These are phyloP conservation scores for Miscanthus sacchariflorus DNA, from an alignment of 202 grass and related monocot species.

Conservation along the genomic window DNA sequence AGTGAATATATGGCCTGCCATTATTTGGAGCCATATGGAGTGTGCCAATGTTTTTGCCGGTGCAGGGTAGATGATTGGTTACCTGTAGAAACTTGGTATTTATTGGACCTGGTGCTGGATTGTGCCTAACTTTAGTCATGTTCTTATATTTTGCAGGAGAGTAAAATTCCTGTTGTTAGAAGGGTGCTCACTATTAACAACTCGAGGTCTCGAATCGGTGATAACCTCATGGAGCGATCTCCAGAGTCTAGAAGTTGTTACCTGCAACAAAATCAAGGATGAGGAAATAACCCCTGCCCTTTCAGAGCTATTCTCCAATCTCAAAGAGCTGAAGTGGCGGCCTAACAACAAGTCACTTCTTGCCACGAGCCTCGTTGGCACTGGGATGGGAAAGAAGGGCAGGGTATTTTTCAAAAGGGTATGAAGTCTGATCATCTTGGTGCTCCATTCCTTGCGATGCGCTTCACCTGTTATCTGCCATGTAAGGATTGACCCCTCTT, in stretches of 20 bases:
- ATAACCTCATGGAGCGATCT: slow-evolving; percentile 83
- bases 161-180: slow-evolving; percentile 80
- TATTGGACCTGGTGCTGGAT: background rate
- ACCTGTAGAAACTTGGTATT: slow-evolving; percentile 18
- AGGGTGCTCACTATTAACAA: slow-evolving; percentile 82
- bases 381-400: slow-evolving; percentile 87
- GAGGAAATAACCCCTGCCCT: slow-evolving; percentile 77
- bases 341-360: slow-evolving; percentile 80
- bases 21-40: background rate
- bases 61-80: background rate
- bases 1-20: background rate
- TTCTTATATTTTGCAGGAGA: slow-evolving; percentile 60
- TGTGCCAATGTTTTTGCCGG: background rate
- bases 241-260: slow-evolving; percentile 72
- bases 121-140: background rate
- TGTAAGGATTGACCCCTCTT: slow-evolving; percentile 58
- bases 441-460: slow-evolving; percentile 50
- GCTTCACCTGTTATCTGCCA: slow-evolving; percentile 50
- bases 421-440: slow-evolving; percentile 63
- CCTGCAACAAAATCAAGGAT: slow-evolving; percentile 86
- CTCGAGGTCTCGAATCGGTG: slow-evolving; percentile 72
- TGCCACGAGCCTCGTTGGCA: slow-evolving; percentile 61
- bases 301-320: slow-evolving; percentile 80
- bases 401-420: slow-evolving; percentile 96
- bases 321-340: slow-evolving; percentile 95